Conservation (phyloP, 306 rosid species). For the Arachis hypogaea region DNA sequence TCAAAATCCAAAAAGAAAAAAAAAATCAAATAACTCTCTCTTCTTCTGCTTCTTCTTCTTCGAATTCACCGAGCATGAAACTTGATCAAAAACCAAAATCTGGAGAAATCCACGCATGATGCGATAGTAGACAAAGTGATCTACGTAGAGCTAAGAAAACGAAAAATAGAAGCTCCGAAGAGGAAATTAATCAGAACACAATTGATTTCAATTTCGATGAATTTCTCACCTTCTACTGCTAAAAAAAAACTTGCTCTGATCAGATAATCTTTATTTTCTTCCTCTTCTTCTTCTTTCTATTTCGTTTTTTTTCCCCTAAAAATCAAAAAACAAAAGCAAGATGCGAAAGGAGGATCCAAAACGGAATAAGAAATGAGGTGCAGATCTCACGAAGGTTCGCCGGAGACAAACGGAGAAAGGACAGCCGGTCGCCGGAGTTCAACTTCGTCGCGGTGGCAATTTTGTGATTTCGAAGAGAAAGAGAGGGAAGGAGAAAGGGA, state of each 20-base stretch:
- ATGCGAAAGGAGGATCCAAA: conserved; percentile 8
- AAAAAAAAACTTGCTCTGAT: conserved; percentile 23
- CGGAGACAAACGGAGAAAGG: neutral
- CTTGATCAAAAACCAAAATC: conserved; percentile 24
- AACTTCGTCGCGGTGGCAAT: conserved; percentile 40
- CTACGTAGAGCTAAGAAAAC: conserved; percentile 9
- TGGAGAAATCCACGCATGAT: conserved; percentile 29
- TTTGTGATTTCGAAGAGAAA: conserved; percentile 34
- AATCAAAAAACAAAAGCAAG: neutral
- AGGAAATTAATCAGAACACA: conserved; percentile 21
- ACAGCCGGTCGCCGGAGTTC: conserved; percentile 33
- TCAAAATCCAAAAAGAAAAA: neutral
- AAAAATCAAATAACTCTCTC: neutral
- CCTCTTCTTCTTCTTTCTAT: neutral
- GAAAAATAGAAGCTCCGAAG: neutral
- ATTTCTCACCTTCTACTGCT: conserved; percentile 39
- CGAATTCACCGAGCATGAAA: conserved; percentile 5
- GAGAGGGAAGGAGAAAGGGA: conserved; percentile 17
- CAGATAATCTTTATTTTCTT: neutral
- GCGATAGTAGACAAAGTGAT: conserved; percentile 17
- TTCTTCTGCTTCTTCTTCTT: neutral
- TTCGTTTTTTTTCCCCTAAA: conserved; percentile 13
- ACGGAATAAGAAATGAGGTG: conserved; percentile 16
- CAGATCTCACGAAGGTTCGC: neutral
- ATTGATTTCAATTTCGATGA: conserved; percentile 12